These are phyloP conservation scores for Helotiales sp. DNA, from an alignment of 2,329 filamentous ascomycete species.

Conservation along the genomic window DNA sequence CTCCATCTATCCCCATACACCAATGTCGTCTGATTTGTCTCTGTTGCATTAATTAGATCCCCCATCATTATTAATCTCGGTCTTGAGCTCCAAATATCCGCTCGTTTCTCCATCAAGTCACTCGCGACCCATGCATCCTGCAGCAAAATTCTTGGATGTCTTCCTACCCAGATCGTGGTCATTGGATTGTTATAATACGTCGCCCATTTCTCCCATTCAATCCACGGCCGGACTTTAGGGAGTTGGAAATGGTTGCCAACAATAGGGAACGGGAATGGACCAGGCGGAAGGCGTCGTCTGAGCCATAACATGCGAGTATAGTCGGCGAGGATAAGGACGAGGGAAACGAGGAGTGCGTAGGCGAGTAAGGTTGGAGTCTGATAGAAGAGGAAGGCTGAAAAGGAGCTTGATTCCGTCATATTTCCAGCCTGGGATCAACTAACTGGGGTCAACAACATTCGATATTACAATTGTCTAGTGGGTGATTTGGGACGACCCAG, in stretches of 20 bases:
- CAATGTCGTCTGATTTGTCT: neutral
- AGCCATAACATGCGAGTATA: conserved; percentile 9
- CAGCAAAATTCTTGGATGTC: neutral
- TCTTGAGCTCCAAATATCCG: neutral
- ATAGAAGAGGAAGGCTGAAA: neutral
- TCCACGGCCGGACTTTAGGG: conserved; percentile 6
- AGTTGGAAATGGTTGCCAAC: conserved; percentile 9
- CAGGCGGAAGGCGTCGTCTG: conserved; percentile 5
- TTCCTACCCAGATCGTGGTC: conserved; percentile 7
- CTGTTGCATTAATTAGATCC: neutral
- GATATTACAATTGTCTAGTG: too few species aligned
- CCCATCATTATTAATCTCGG: neutral
- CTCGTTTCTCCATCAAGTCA: conserved; percentile 1
- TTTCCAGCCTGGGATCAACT: too few species aligned
- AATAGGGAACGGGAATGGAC: conserved; percentile 8
- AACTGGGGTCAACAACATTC: too few species aligned
- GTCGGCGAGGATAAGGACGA: neutral
- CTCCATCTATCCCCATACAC: neutral
- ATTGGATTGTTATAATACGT: conserved; percentile 5
- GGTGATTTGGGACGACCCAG: too few species aligned
- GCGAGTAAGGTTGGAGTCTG: neutral
- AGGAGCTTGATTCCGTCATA: neutral
- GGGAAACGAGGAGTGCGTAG: neutral
- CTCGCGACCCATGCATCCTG: neutral
- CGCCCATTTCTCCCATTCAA: conserved; percentile 9